phyloP scores from a whole-genome alignment of 2,329 filamentous ascomycete genomes.

The Nemania sp. region DNA sequence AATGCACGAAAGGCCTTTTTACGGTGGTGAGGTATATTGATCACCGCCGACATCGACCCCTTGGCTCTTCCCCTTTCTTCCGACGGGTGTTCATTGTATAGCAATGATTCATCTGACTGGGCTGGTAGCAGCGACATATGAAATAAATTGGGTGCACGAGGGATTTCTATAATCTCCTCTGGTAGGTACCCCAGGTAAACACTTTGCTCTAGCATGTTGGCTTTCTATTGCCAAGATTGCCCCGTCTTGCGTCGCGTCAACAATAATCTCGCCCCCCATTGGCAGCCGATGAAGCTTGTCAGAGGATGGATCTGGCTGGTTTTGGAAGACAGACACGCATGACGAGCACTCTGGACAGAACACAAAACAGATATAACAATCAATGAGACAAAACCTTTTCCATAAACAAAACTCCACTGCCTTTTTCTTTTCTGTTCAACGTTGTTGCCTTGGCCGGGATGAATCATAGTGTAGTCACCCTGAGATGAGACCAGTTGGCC shows the following conservation, averaged over 20 bases:
- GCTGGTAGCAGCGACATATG: conserved; percentile 8
- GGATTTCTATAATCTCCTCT: neutral
- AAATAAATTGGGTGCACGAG: conserved; percentile 6
- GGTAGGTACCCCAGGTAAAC: neutral
- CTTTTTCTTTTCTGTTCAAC: neutral
- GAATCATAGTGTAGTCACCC: neutral
- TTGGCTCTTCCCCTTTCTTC: conserved; percentile 3
- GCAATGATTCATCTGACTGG: neutral
- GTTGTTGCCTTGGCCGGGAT: neutral
- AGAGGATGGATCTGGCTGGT: conserved; percentile 1
- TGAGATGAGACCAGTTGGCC: neutral
- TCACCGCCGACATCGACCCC: neutral
- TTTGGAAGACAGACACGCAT: conserved; percentile 12
- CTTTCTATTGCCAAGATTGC: conserved; percentile 9
- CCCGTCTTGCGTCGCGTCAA: conserved; percentile 6
- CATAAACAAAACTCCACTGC: neutral
- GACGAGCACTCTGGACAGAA: conserved; percentile 17
- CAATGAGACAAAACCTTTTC: conserved; percentile 21
- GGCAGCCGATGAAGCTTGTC: conserved; percentile 9
- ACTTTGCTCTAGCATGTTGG: conserved; percentile 17
- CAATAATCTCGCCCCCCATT: neutral
- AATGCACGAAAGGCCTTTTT: conserved; percentile 3
- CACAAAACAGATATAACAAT: conserved; percentile 14
- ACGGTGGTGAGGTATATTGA: neutral
- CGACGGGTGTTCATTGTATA: conserved; percentile 7